Base-by-base conservation (phyloP, 306 rosid genomes). In the Vigna hirtella region DNA sequence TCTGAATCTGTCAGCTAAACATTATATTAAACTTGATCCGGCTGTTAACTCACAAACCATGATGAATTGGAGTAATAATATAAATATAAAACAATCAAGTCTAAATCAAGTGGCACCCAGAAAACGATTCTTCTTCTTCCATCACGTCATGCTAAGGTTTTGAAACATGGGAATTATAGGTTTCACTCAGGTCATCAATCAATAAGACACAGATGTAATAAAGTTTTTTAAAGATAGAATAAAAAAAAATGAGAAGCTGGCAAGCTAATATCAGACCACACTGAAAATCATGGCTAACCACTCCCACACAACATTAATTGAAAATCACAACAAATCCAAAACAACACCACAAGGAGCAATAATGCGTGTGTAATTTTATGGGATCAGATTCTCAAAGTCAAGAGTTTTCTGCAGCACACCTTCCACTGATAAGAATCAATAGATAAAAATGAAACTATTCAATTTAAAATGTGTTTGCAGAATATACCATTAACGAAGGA, bases 231-330 rank as follows among this genome's bases (percentile, higher is more conserved):
- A 0, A 6, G 9, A 55, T 12, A 40, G 55, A 9, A 67, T 30
- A 43, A 20, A 12, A 57, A 42, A 47, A 36, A 24, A 24, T 1
- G 1, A 56, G 76, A 78, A 30, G 76, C n/a, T 78, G 76, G 76
- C 70, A 47, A 7, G 15, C 70, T 45, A 18, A 68, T 75, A n/a
- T 59, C 79, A 77, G 51, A 82, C 76, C 48, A 56, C 36, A 56
- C 58, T 69, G 81, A 81, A 49, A 68, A 61, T 43, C 32, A 38
- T 52, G 77, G 74, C 70, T 55, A 53, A 71, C 74, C 74, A 64
- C 74, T 17, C 1, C 26, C 34, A 16, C 15, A 67, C 15, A 67
- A 56, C 63, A 74, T 58, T 73, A 56, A 66, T 55, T 47, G 45
- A 2, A 66, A 13, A 28, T 5, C 10, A 47, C 20, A 10, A 56